phyloP scores from a whole-genome alignment of 148 eudicot species.

The Camellia granthamiana region DNA sequence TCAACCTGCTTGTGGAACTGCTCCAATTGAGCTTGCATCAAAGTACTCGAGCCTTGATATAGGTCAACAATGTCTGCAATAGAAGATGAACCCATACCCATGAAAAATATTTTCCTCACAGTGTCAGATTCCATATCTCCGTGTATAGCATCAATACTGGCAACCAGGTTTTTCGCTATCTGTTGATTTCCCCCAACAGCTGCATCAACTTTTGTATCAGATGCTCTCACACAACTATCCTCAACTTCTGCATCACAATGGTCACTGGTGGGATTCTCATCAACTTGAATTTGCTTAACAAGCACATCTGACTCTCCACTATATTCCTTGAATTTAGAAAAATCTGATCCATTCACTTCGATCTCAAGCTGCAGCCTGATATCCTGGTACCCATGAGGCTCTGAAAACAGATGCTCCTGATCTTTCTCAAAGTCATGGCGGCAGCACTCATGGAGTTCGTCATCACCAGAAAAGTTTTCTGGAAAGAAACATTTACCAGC shows the following conservation, averaged over 20 bases:
- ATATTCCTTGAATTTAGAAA: conserved; percentile 36
- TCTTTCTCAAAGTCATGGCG: conserved; percentile 30
- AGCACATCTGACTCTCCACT: conserved; percentile 67
- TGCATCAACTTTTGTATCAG: conserved; percentile 35
- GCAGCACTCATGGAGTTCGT: conserved; percentile 30
- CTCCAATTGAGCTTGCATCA: conserved; percentile 53
- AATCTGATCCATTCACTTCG: conserved; percentile 52
- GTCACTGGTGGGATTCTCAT: conserved; percentile 21
- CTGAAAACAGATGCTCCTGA: conserved; percentile 22
- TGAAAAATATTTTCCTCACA: conserved; percentile 47
- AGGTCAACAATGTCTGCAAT: conserved; percentile 43
- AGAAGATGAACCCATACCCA: conserved; percentile 39
- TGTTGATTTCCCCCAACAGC: conserved; percentile 37
- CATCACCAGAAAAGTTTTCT: conserved; percentile 43
- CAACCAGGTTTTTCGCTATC: conserved; percentile 19
- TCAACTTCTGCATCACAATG: conserved; percentile 36
- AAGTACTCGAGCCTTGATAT: conserved; percentile 33
- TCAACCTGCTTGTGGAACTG: conserved; percentile 78
- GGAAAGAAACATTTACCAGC: conserved; percentile 80
- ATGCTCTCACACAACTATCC: conserved; percentile 43
- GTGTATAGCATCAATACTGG: conserved; percentile 16
- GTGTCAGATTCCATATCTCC: conserved; percentile 30
- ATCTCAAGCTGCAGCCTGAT: conserved; percentile 77
- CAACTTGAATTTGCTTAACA: conserved; percentile 45
- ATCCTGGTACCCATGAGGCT: conserved; percentile 37